Base-by-base conservation (phyloP, 306 rosid species). In the Sophora flavescens region DNA sequence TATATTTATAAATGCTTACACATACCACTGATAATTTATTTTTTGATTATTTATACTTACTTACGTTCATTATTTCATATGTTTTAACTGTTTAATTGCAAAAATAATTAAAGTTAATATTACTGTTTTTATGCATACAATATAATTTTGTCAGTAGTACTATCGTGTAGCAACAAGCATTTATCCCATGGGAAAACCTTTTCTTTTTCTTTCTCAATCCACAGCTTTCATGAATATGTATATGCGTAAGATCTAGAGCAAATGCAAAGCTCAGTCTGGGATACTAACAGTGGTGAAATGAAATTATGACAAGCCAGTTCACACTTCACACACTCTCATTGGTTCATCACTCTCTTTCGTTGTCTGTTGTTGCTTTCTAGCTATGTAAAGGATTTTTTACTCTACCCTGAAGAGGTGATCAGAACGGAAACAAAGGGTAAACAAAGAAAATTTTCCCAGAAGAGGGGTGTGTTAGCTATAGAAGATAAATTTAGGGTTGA, bases 151-250 rank as follows among this genome's bases (percentile, higher is more conserved):
- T 30, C 32, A 30, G 32, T 3, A 30, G 32, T 3, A 39, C 44
- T 6, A 39, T 8, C 2, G 4, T 9, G 13, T 12, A 44, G n/a
- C 50, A 44, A 44, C 0, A 4, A 44, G n/a, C n/a, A n/a, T 44
- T 8, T 44, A n/a, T 44, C 4, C 4, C 50, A 10, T 11, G 14
- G 0, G 5, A 68, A 72, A 64, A 52, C 78, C 69, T 70, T 60
- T 50, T 35, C 80, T 80, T 80, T 28, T 85, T 17, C 48, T 50
- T 65, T 72, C 62, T 87, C 75, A 77, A 76, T 59, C 79, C 14
- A 68, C 14, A 74, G 82, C 90, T 88, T 88, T 50, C 90, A 85
- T 72, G 41, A 66, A 87, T 71, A 68, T 79, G 60, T 52, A 68
- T 70, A 60, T 76, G 80, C 11, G 79, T 81, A 75, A 79, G 81